A percentile compares a stretch with the other conserved stretches of the same genome.
Conservation (phyloP, 1,139 yeast genomes). For the Starmera stellimalicola region DNA sequence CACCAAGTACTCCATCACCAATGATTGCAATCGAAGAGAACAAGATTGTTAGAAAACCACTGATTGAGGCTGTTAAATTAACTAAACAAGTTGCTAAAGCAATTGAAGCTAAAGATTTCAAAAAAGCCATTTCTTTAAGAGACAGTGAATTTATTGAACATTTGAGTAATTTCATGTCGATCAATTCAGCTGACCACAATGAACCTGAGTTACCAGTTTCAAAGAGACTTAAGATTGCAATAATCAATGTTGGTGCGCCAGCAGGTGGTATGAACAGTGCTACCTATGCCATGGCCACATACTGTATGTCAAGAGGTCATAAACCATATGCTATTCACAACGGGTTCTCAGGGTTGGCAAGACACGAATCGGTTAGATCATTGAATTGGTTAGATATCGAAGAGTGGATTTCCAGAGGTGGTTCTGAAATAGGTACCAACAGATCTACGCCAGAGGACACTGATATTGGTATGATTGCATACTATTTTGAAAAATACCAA, state of each 20-base stretch:
- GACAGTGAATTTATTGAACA: slow-evolving; percentile 84
- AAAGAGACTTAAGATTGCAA: slow-evolving; percentile 53
- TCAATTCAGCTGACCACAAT: slow-evolving; percentile 62
- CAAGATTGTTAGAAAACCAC: slow-evolving; percentile 72
- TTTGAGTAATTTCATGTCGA: slow-evolving; percentile 58
- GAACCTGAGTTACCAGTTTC: slow-evolving; percentile 39
- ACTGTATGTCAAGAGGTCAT: slow-evolving; percentile 88
- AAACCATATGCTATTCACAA: slow-evolving; percentile 79
- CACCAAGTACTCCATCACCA: slow-evolving; percentile 91
- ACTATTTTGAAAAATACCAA: slow-evolving; percentile 73
- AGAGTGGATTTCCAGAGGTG: slow-evolving; percentile 87
- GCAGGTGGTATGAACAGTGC: slow-evolving; percentile 96
- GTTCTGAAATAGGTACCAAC: slow-evolving; percentile 93
- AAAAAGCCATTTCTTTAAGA: slow-evolving; percentile 76
- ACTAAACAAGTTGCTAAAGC: slow-evolving; percentile 86
- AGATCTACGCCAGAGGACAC: slow-evolving; percentile 69
- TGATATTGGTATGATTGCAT: slow-evolving; percentile 84
- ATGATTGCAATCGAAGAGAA: slow-evolving; percentile 88
- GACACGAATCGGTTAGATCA: slow-evolving; percentile 68
- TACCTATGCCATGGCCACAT: slow-evolving; percentile 82
- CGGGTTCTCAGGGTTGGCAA: slow-evolving; percentile 85
- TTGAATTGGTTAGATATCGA: slow-evolving; percentile 81
- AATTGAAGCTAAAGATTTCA: slow-evolving; percentile 69
- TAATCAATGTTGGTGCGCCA: slow-evolving; percentile 92
- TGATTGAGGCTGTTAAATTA: slow-evolving; percentile 80